Percentiles rank a stretch among this genome's conserved stretches.
Conservation (phyloP, 176 grass and related monocot genomes). For the Calamus simplicifolius region DNA sequence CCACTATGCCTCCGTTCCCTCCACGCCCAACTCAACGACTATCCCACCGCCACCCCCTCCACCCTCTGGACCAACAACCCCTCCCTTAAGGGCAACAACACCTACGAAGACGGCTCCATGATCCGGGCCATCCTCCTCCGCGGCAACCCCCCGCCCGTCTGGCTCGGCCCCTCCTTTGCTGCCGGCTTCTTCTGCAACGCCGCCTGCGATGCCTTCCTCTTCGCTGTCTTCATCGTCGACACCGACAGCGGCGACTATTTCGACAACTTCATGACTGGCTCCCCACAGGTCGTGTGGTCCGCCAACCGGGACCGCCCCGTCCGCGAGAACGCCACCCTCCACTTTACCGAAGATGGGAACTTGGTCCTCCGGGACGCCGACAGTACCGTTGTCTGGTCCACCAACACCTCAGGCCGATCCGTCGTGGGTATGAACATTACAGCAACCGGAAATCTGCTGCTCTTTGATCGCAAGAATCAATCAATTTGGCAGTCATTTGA, state of each 20-base stretch:
- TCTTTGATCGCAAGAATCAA: conserved; percentile 32
- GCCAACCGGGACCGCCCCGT: conserved; percentile 36
- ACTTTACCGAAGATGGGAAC: conserved; percentile 32
- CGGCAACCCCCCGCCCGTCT: not conserved
- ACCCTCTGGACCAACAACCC: no score
- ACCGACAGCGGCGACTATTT: conserved; percentile 2
- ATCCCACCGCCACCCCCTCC: no score
- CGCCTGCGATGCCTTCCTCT: conserved; percentile 38
- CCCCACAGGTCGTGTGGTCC: conserved; percentile 39
- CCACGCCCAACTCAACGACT: no score
- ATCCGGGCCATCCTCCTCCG: not conserved
- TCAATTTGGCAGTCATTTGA: conserved; percentile 53
- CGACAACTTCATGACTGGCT: not conserved
- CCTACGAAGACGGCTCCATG: not conserved
- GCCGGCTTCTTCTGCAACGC: conserved; percentile 41
- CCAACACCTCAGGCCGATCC: conserved; percentile 21
- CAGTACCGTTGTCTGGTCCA: conserved; percentile 34
- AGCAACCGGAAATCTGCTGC: conserved; percentile 46
- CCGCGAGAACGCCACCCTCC: conserved; percentile 34
- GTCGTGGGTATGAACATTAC: conserved; percentile 39
- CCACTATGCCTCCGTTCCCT: no score
- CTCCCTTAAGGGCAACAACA: not conserved
- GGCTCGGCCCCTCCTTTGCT: conserved; percentile 18
- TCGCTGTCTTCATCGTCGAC: conserved; percentile 31
- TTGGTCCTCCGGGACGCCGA: conserved; percentile 37